Evolutionary conservation across 2,329 filamentous ascomycete genomes (phyloP).

Genomic region (Fusarium keratoplasticum): DNA sequence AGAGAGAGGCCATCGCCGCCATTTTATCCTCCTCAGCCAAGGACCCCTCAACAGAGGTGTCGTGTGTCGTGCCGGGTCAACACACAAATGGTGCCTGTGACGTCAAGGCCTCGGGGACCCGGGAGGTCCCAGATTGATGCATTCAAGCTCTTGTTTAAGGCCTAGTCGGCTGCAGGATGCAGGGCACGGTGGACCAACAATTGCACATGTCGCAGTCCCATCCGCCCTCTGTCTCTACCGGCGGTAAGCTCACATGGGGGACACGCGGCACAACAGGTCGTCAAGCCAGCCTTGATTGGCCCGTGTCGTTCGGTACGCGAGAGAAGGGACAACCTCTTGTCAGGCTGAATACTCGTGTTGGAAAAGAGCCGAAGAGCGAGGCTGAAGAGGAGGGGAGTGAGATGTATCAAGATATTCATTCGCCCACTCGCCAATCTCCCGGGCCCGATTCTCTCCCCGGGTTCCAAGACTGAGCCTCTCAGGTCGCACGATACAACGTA

Average conservation of each 20-base stretch:
- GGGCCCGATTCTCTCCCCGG: not conserved
- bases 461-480: not conserved
- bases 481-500: not conserved
- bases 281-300: not conserved
- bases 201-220: not conserved
- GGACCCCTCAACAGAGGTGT: not conserved
- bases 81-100: conserved; percentile 18
- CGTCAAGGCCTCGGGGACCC: conserved; percentile 20
- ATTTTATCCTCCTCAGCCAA: conserved; percentile 6
- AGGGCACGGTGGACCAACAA: not conserved
- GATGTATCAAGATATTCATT: not conserved
- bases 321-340: not conserved
- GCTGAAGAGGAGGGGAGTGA: not conserved
- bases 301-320: not conserved
- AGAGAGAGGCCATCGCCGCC: not conserved
- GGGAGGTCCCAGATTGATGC: not conserved
- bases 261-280: not conserved
- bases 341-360: not conserved
- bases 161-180: not conserved
- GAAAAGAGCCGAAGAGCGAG: not conserved
- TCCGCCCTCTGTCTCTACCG: not conserved
- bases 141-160: not conserved
- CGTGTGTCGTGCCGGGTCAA: not conserved
- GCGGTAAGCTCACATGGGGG: not conserved
- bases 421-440: not conserved